Percentiles rank a stretch among this genome's conserved stretches.
Evolutionary conservation across 2,329 filamentous ascomycete species (phyloP).

Genomic region (Venturiaceae sp.): DNA sequence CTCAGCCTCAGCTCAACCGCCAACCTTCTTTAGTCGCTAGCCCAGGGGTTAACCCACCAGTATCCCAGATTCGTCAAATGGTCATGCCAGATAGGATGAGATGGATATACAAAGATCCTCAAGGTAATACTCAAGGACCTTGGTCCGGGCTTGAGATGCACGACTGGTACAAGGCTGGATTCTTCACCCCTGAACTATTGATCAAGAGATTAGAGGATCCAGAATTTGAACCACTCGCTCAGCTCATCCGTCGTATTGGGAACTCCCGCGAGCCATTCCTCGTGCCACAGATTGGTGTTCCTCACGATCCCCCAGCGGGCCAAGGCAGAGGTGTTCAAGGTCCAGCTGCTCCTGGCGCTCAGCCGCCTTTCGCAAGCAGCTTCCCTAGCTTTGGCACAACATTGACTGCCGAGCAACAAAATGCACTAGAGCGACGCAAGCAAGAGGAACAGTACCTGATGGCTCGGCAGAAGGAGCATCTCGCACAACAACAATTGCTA

Average conservation of each 20-base stretch:
- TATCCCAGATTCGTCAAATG: constrained; percentile 73
- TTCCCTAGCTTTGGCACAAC: constrained; percentile 97
- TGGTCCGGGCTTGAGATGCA: constrained; percentile 98
- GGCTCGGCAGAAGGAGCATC: constrained; percentile 88
- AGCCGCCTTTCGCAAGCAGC: constrained; percentile 81
- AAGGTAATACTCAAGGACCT: constrained; percentile 83
- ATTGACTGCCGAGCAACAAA: constrained; percentile 93
- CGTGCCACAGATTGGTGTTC: constrained; percentile 91
- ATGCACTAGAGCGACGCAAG: constrained; percentile 90
- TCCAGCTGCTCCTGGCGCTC: constrained; percentile 29
- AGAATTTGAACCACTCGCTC: constrained; percentile 90
- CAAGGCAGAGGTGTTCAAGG: constrained; percentile 25
- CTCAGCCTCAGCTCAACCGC: constrained; percentile 21
- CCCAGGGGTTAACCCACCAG: constrained; percentile 56
- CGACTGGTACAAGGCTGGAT: constrained; percentile 98
- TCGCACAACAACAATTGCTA: constrained; percentile 76
- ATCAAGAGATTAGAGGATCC: constrained; percentile 91
- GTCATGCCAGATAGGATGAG: constrained; percentile 99
- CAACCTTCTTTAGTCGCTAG: constrained; percentile 25
- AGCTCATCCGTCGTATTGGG: constrained; percentile 89
- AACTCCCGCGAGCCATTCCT: constrained; percentile 97
- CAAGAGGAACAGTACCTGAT: constrained; percentile 97
- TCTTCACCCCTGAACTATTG: constrained; percentile 88
- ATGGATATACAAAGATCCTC: constrained; percentile 96
- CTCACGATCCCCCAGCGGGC: constrained; percentile 62